Evolutionary conservation across 2,329 filamentous ascomycete species (phyloP), one percentile per base, ranked within the genome.

Genomic region (Calonectria ilicicola): DNA sequence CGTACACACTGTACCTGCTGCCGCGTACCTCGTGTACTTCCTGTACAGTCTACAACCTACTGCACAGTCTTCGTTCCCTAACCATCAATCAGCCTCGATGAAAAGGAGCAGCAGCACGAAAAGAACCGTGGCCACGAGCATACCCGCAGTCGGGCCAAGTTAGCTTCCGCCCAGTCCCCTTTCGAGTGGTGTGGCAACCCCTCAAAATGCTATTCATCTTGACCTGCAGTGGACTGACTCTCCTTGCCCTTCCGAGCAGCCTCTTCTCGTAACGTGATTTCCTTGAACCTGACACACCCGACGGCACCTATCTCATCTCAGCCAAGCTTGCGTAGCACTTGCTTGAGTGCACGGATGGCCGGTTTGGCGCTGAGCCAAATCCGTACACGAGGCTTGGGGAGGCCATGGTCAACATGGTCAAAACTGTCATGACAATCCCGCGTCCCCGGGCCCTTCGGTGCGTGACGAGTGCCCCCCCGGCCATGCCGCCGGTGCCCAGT

Each of bases 401-500:
- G 40, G 32, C 35, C 35, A 38, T 29, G 21, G 32, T 66, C 44
- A 19, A n/a, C n/a, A n/a, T n/a, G n/a, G n/a, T n/a, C n/a, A n/a
- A n/a, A n/a, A 58, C 66, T 62, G 44, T 53, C 35, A 60, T 51
- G 32, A 47, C 66, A 38, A 32, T 49, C 53, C 66, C 56, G 44
- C 51, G 44, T 63, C 56, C 29, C 66, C 66, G 66, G 65, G 29
- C 46, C 53, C 62, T 29, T 68, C 23, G 56, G 9, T 29, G 49
- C 35, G 66, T 40, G 66, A 68, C 56, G 32, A 60, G 27, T 53
- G 44, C 56, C 27, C 53, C 53, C 53, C 66, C 66, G 44, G 66
- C 66, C 66, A 62, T 63, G 32, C 66, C 66, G 56, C 68, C 51
- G 51, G 63, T 21, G 63, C 63, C 68, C 68, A 63, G 65, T 70